A percentile compares a stretch with the other conserved stretches of the same genome.
Conservation (phyloP, 2,329 filamentous ascomycete genomes). For the Knufia fluminis region DNA sequence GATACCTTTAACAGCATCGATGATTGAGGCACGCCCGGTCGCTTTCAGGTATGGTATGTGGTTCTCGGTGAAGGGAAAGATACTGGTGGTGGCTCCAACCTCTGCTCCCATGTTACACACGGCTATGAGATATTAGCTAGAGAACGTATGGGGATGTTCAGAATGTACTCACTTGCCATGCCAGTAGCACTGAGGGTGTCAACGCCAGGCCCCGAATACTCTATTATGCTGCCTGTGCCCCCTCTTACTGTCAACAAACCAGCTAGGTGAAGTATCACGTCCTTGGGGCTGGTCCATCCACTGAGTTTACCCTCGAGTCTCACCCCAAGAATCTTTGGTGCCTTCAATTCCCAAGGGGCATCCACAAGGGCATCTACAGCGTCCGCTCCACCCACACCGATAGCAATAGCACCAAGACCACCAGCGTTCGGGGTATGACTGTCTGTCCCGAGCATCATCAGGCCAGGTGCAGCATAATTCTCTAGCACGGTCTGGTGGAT, state of each 20-base stretch:
- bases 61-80: slow-evolving; percentile 83
- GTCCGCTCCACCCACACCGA: slow-evolving; percentile 94
- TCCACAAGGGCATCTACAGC: slow-evolving; percentile 94
- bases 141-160: too few relatives aligned
- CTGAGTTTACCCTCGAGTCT: slow-evolving; percentile 71
- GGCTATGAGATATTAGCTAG: slow-evolving; percentile 27
- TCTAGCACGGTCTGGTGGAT: slow-evolving; percentile 97
- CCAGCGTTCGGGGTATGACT: slow-evolving; percentile 97
- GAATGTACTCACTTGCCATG: slow-evolving; percentile 55
- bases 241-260: slow-evolving; percentile 86
- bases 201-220: slow-evolving; percentile 86
- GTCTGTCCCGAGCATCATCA: slow-evolving; percentile 99
- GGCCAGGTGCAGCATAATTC: slow-evolving; percentile 91
- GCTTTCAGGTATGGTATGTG: slow-evolving; percentile 79
- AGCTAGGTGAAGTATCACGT: slow-evolving; percentile 83
- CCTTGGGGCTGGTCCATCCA: slow-evolving; percentile 91
- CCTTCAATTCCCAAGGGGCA: slow-evolving; percentile 95
- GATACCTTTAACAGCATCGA: slow-evolving; percentile 55
- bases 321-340: slow-evolving; percentile 81
- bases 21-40: slow-evolving; percentile 67
- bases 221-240: slow-evolving; percentile 88
- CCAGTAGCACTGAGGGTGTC: slow-evolving; percentile 83
- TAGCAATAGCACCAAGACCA: slow-evolving; percentile 83
- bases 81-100: slow-evolving; percentile 88
- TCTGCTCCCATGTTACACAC: slow-evolving; percentile 80